These are phyloP conservation scores for Harrya chromipes DNA, from an alignment of 768 basidiomycete species.

Conservation along the genomic window DNA sequence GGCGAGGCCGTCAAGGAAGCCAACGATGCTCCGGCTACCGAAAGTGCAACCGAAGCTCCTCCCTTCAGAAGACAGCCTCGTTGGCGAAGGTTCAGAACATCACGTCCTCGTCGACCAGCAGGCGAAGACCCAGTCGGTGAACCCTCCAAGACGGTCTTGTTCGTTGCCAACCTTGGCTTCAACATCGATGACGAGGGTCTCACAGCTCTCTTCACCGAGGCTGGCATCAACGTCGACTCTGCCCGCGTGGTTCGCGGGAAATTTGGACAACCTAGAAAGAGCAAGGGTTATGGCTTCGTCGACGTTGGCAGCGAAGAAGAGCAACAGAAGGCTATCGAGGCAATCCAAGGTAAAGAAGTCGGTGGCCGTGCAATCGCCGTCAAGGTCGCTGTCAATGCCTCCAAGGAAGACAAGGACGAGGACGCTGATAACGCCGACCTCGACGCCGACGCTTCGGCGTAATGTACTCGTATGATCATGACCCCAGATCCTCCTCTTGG, in stretches of 20 bases:
- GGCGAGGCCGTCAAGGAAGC: conserved; percentile 28
- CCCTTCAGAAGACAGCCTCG: conserved; percentile 43
- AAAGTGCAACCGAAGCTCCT: conserved; percentile 37
- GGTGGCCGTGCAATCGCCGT: conserved; percentile 84
- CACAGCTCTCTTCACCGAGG: conserved; percentile 78
- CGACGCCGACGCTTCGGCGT: conserved; percentile 32
- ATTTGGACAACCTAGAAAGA: conserved; percentile 80
- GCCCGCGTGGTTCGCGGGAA: conserved; percentile 88
- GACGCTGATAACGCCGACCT: conserved; percentile 39
- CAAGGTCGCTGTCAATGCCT: conserved; percentile 91
- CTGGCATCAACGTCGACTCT: conserved; percentile 74
- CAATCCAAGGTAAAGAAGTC: conserved; percentile 84
- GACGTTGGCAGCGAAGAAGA: conserved; percentile 87
- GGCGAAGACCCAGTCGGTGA: conserved; percentile 87
- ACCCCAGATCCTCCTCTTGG: conserved; percentile 23
- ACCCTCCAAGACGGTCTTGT: conserved; percentile 85
- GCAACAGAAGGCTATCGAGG: conserved; percentile 88
- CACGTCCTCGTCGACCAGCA: conserved; percentile 61
- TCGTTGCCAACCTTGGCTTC: conserved; percentile 98
- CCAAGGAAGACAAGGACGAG: conserved; percentile 61
- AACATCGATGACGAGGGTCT: conserved; percentile 84
- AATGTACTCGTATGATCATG: conserved; percentile 17
- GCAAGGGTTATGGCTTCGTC: conserved; percentile 98
- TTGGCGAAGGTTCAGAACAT: conserved; percentile 53
- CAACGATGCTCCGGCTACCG: conserved; percentile 34